Conservation (phyloP, 208 protist genomes). For the Trypanosoma platydactyli region DNA sequence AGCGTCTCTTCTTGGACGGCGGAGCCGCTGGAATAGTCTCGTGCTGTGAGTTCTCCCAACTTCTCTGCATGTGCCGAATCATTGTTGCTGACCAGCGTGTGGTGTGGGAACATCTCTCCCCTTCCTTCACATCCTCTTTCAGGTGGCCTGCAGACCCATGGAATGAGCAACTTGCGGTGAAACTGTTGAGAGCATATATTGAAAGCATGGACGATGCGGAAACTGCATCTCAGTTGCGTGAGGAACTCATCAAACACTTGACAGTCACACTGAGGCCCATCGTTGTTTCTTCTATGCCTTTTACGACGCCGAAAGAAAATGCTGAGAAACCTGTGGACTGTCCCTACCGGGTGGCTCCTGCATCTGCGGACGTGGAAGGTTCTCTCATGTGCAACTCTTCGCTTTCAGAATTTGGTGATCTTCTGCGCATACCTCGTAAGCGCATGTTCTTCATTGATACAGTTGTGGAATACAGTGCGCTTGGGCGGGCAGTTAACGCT, state of each 20-base stretch:
- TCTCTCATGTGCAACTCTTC: constrained; percentile 56
- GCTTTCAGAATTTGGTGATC: constrained; percentile 46
- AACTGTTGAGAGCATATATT: constrained; percentile 52
- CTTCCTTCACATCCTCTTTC: constrained; percentile 36
- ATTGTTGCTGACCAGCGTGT: constrained; percentile 66
- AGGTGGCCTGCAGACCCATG: constrained; percentile 45
- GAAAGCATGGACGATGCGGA: constrained; percentile 5
- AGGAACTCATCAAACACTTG: constrained; percentile 44
- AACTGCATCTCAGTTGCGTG: constrained; percentile 9
- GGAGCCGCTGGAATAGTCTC: background rate
- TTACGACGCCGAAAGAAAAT: background rate
- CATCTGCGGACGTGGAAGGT: constrained; percentile 56
- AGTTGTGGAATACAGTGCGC: constrained; percentile 45
- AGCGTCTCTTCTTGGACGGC: constrained; percentile 48
- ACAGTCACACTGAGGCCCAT: constrained; percentile 42
- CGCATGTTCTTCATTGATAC: constrained; percentile 70
- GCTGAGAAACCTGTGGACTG: background rate
- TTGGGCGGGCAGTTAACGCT: constrained; percentile 50
- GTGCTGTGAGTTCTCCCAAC: constrained; percentile 15
- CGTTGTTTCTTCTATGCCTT: background rate
- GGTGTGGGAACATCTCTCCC: constrained; percentile 68
- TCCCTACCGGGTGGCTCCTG: constrained; percentile 11
- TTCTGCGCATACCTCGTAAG: constrained; percentile 73
- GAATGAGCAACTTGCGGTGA: constrained; percentile 88
- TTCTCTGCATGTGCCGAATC: constrained; percentile 51